Base-by-base conservation (phyloP, 176 grass and related monocot genomes). In the Saccharum officinarum region DNA sequence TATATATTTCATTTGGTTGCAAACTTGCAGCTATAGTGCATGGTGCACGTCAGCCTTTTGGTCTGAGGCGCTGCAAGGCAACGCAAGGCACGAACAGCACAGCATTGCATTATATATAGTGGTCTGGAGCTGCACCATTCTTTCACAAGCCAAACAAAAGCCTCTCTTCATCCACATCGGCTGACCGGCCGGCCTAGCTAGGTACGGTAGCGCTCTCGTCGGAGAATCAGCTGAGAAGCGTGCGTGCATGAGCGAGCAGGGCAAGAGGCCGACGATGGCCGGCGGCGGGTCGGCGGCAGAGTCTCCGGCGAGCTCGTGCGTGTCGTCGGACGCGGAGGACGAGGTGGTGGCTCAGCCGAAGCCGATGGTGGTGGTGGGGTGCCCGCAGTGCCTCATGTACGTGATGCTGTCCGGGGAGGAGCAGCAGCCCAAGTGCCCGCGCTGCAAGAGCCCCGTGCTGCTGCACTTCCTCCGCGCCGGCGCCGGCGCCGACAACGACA, bases 361-460 rank as follows among this genome's bases (percentile, higher is more conserved):
- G 60, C 86, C 85, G 49, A 90, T 93, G 91, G 82, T 93, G 88
- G 88, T 93, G 75, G 92, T 81, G 45, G 91, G 91, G 40, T 93
- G 91, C 75, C 88, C 91, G 40, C 88, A 46, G 78, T 93, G 92
- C 92, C 92, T 94, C 79, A 94, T 94, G 89, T 94, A 94, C 86
- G 88, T 94, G 75, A 94, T 94, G 92, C 83, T 91, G 47, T 91
- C 88, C 75, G 89, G 85, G 83, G 67, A 78, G 83, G 46, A 91
- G 79, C 31, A 84, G 89, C 81, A 87, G 81, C 89, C 88, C 83
- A 86, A 83, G 66, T 94, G 92, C 80, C 92, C 92, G 7, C 76
- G 86, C 17, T 94, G 92, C 89, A 91, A 94, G 83, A 94, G 88
- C 88, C 83, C 92, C 68, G 86, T 91, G 5, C 86, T 93, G 34